phyloP scores from a whole-genome alignment of 805 yeast species.

The Saturnispora sanitii region DNA sequence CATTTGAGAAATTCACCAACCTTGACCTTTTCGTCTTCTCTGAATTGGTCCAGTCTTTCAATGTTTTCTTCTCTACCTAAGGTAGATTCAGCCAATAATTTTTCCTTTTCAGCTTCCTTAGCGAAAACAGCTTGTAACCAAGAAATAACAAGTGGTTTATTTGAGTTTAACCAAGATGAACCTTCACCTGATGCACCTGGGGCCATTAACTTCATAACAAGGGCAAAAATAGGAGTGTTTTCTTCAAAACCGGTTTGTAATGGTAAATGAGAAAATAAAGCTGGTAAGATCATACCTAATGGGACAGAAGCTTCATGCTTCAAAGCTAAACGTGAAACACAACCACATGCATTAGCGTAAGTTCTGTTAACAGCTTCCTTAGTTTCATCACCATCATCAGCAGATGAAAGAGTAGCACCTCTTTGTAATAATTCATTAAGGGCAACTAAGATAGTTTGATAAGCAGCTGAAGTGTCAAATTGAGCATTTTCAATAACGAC shows the following conservation, averaged over 20 bases:
- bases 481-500: slow-evolving; percentile 46
- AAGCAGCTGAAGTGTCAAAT: slow-evolving; percentile 50
- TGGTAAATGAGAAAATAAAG: slow-evolving; percentile 70
- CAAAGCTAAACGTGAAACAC: slow-evolving; percentile 86
- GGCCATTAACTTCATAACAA: slow-evolving; percentile 58
- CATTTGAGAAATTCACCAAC: slow-evolving; percentile 65
- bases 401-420: slow-evolving; percentile 54
- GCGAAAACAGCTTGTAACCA: slow-evolving; percentile 61
- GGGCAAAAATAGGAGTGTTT: slow-evolving; percentile 78
- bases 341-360: slow-evolving; percentile 91
- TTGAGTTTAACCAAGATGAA: slow-evolving; percentile 42
- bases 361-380: slow-evolving; percentile 74
- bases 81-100: slow-evolving; percentile 61
- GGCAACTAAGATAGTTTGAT: slow-evolving; percentile 56
- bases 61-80: slow-evolving; percentile 78
- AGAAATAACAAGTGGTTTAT: slow-evolving; percentile 55
- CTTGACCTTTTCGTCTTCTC: slow-evolving; percentile 51
- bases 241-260: slow-evolving; percentile 85
- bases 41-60: slow-evolving; percentile 72
- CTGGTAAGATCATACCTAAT: slow-evolving; percentile 64
- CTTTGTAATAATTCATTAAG: slow-evolving; percentile 65
- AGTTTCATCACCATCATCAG: slow-evolving; percentile 65
- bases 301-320: slow-evolving; percentile 68
- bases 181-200: slow-evolving; percentile 33
- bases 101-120: slow-evolving; percentile 66